Evolutionary conservation across 441 rosid species (phyloP).

Genomic region (Arabidopsis lyrata): DNA sequence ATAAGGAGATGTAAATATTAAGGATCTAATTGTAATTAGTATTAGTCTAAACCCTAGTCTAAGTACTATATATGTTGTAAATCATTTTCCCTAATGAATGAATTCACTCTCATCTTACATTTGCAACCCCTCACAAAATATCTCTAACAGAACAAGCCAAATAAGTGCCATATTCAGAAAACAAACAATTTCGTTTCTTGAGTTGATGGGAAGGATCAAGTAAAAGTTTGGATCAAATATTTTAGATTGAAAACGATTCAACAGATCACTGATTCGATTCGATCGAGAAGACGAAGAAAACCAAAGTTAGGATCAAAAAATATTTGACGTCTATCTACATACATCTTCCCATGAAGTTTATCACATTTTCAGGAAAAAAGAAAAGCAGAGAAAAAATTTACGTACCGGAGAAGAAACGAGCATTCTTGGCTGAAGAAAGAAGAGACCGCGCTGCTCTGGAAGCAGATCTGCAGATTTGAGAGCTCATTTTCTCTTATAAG

Average conservation of each 20-base stretch:
- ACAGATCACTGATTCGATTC: not conserved
- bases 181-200: not conserved
- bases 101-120: too few species aligned
- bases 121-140: not conserved
- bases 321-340: not conserved
- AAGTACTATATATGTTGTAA: too few species aligned
- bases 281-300: not conserved
- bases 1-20: too few species aligned
- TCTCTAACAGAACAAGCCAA: not conserved
- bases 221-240: not conserved
- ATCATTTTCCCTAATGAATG: too few species aligned
- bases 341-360: not conserved
- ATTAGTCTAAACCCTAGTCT: too few species aligned
- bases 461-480: conserved; percentile 77
- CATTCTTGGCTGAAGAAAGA: conserved; percentile 68
- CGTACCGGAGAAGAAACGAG: conserved; percentile 74
- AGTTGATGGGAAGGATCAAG: not conserved
- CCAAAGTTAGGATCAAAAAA: not conserved
- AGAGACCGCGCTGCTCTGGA: conserved; percentile 78
- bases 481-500: conserved; percentile 56
- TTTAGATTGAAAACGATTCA: not conserved
- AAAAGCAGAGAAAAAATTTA: not conserved
- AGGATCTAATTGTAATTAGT: too few species aligned
- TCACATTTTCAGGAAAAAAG: not conserved
- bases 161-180: not conserved